Evolutionary conservation across 2,329 filamentous ascomycete species (phyloP), one percentile per base, ranked within the genome.

Genomic region (Trichoderma harzianum): DNA sequence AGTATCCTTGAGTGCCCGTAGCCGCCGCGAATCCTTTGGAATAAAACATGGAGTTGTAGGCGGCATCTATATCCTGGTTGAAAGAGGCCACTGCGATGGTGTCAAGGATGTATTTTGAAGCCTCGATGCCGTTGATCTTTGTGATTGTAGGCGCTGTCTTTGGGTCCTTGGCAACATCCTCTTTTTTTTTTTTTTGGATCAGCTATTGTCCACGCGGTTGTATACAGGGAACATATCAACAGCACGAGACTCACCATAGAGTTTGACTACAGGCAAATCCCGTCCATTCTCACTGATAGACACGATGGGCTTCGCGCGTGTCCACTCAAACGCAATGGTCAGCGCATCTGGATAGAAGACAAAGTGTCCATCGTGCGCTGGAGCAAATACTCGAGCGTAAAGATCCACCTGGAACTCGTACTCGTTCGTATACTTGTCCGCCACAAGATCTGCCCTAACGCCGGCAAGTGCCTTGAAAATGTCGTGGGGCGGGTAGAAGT

Each of bases 351-450:
- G 69, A 36, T 72, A 73, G 4, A 75, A 68, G 55, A 72, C 80
- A 65, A 91, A 89, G 76, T 93, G 91, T 1, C 90, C 89, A 76
- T 93, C 91, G 74, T 92, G 89, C 4, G 88, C 86, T 6, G 71
- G 67, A 28, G 84, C 83, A 43, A 76, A 76, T 43, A 90, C 82
- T 8, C 88, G 79, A 43, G 83, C 79, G 71, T 87, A 86, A 3
- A 93, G 81, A 32, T 87, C 86, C 8, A 81, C 73, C 75, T 89
- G 85, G 74, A 89, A 88, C 8, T 86, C 84, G 76, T 86, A 88
- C 75, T 90, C 87, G 77, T 83, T 86, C 5, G 79, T 77, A 75
- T 86, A 90, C 3, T 78, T 78, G 21, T 83, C 82, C 3, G 76
- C 78, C 26, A 77, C 73, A 5, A 84, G 82, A 18, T 84, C 86